These are phyloP conservation scores for Plasmodium inui DNA, from an alignment of 169 alveolate genomes.

Conservation along the genomic window DNA sequence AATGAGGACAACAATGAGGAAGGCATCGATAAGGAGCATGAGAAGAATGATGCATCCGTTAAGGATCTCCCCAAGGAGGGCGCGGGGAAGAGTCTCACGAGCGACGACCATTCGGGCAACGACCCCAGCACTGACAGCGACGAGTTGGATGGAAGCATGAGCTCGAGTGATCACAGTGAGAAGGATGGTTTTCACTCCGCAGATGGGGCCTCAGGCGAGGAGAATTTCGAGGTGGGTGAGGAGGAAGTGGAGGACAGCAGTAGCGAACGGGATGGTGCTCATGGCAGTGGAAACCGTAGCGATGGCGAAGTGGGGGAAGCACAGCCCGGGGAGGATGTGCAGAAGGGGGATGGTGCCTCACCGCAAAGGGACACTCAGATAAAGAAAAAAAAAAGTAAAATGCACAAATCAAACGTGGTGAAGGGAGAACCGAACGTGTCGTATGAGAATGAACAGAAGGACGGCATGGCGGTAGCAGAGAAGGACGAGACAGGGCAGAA, in stretches of 20 bases:
- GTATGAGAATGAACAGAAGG: not conserved
- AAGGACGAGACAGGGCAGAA: not conserved
- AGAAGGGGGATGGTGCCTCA: not conserved
- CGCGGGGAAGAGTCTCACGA: not conserved
- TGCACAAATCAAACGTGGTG: not conserved
- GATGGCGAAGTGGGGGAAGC: not conserved
- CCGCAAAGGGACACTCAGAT: not conserved
- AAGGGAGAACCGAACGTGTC: not conserved
- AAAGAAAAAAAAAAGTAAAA: not conserved
- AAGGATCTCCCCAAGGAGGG: not conserved
- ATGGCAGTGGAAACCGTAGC: not conserved
- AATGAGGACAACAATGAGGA: not conserved
- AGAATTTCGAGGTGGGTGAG: not conserved
- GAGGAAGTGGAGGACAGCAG: not conserved
- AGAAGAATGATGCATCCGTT: not conserved
- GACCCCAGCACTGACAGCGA: not conserved
- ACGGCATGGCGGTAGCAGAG: not conserved
- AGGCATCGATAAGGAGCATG: not conserved
- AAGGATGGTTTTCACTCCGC: not conserved
- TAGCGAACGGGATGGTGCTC: not conserved
- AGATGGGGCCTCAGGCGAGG: not conserved
- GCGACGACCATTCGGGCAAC: not conserved
- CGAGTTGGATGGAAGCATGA: slow-evolving; percentile 1
- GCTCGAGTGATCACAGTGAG: not conserved
- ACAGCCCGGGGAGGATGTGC: too few relatives aligned